Conservation (phyloP, 495 filamentous ascomycete species). For the Talaromyces trachyspermus region DNA sequence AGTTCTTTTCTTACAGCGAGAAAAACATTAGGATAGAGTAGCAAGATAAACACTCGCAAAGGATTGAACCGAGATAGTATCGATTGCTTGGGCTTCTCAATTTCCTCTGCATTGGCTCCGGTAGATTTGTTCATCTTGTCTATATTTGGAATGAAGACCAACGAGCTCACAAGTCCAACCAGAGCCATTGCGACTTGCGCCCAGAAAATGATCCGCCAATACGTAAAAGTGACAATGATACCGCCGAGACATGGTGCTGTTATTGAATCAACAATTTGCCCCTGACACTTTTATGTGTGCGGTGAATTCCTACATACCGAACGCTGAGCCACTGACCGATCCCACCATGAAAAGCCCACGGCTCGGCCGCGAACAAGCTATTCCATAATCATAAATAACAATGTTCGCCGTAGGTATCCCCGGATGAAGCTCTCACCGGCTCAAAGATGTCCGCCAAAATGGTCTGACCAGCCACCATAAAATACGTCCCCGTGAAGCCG, state of each 20-base stretch:
- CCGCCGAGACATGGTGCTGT: constrained; percentile 39
- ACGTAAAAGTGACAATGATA: constrained; percentile 48
- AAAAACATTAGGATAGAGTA: constrained; percentile 35
- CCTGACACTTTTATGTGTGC: background rate
- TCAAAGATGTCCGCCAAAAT: constrained; percentile 41
- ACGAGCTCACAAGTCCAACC: constrained; percentile 28
- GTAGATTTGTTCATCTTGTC: constrained; percentile 10
- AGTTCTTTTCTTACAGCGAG: constrained; percentile 31
- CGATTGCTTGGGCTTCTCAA: background rate
- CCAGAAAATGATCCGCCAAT: constrained; percentile 55
- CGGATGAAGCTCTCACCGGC: constrained; percentile 20
- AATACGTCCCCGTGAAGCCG: constrained; percentile 37
- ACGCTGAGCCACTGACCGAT: constrained; percentile 47
- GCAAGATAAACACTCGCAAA: constrained; percentile 24
- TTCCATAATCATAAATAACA: constrained; percentile 4
- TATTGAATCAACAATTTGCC: constrained; percentile 2
- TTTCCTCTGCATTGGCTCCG: background rate
- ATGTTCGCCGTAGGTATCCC: background rate
- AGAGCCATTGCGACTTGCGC: constrained; percentile 45
- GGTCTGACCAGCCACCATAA: constrained; percentile 42
- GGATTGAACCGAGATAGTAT: constrained; percentile 28
- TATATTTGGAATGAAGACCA: constrained; percentile 34
- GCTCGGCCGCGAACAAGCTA: constrained; percentile 50
- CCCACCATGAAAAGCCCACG: constrained; percentile 48
- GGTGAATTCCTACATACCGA: constrained; percentile 32